These are phyloP conservation scores for Trametes hirsuta DNA, from an alignment of 1,284 basidiomycete genomes.

Conservation along the genomic window DNA sequence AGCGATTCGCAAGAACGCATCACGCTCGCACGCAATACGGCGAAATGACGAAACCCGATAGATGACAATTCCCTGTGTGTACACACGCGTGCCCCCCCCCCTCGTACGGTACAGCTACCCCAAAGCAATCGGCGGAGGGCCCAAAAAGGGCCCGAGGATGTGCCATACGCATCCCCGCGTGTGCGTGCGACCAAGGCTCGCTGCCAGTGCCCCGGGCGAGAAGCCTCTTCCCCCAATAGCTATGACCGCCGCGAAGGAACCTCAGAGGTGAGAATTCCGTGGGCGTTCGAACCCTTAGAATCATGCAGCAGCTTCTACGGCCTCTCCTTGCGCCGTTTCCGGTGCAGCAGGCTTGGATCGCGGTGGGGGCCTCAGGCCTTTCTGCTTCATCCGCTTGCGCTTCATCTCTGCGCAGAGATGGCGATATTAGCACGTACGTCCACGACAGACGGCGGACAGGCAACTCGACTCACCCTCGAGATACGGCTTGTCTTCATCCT, in stretches of 20 bases:
- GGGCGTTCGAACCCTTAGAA: background rate
- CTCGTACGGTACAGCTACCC: background rate
- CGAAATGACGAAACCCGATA: constrained; percentile 6
- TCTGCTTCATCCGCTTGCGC: constrained; percentile 73
- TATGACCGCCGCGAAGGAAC: too few relatives aligned
- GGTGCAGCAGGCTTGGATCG: constrained; percentile 37
- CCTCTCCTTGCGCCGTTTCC: constrained; percentile 13
- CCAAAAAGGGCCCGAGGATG: background rate
- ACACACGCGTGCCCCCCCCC: background rate
- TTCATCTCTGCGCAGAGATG: constrained; percentile 56
- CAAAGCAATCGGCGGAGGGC: background rate
- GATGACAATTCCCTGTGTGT: background rate
- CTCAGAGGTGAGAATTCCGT: too few relatives aligned
- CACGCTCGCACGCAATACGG: constrained; percentile 6
- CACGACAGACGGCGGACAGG: background rate
- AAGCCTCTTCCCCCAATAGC: background rate
- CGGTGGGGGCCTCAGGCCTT: constrained; percentile 67
- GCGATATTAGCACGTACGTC: constrained; percentile 6
- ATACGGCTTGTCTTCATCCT: constrained; percentile 69
- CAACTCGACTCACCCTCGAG: constrained; percentile 60
- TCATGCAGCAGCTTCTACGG: constrained; percentile 30
- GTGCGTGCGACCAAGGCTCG: background rate
- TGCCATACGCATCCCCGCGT: background rate
- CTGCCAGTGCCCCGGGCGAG: background rate
- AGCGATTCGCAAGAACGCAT: constrained; percentile 1